Evolutionary conservation across 345 rosid genomes (phyloP).

Genomic region (Eucalyptus curtisii): DNA sequence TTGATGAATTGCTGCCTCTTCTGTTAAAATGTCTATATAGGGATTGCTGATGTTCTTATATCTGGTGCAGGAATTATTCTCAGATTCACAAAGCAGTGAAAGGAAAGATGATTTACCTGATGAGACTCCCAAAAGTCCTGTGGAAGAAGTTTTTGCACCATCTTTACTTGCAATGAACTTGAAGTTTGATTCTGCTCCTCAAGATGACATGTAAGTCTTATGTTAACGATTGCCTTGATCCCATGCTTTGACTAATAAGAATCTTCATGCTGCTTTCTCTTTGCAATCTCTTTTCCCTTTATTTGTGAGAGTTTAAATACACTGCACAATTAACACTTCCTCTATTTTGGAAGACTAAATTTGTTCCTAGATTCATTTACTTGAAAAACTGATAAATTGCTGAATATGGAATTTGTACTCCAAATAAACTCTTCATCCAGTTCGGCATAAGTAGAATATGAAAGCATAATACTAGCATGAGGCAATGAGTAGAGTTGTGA

Average conservation of each 20-base stretch:
- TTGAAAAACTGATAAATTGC: not conserved
- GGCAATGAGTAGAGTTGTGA: not conserved
- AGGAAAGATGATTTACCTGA: constrained; percentile 29
- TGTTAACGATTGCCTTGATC: not conserved
- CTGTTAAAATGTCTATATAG: not conserved
- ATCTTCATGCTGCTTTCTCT: not conserved
- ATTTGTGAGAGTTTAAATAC: not conserved
- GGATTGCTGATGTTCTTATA: not conserved
- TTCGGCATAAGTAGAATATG: not conserved
- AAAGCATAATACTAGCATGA: not conserved
- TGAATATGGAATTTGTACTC: not conserved
- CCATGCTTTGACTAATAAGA: not conserved
- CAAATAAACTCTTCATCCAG: not conserved
- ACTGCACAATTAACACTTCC: not conserved
- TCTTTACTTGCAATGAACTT: constrained; percentile 58
- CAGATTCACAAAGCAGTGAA: constrained; percentile 32
- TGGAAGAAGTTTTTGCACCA: constrained; percentile 66
- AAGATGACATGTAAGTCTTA: constrained; percentile 32
- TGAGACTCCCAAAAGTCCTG: constrained; percentile 33
- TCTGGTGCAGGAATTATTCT: constrained; percentile 38
- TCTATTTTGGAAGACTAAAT: not conserved
- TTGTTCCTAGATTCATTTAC: not conserved
- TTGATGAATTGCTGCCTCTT: not conserved
- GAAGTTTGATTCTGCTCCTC: constrained; percentile 49
- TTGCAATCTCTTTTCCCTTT: not conserved